Percentiles rank a stretch among this genome's conserved stretches.
These are phyloP conservation scores for Apiotrichum sp. DNA, from an alignment of 1,284 basidiomycete species.

Conservation along the genomic window DNA sequence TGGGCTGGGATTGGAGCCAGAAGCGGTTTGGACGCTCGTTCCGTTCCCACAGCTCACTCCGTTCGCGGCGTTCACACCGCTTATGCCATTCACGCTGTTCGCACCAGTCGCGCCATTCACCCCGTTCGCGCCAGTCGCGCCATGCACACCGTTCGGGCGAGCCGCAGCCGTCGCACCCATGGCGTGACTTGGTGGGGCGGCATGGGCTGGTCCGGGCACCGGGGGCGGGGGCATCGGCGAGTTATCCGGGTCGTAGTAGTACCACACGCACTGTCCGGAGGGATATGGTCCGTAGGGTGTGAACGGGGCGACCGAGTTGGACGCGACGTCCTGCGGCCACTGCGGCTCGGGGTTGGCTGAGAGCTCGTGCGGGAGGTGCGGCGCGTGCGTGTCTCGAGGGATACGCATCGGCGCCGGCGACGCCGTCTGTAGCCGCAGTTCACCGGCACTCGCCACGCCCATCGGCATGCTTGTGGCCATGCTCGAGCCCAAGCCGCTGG, in stretches of 20 bases:
- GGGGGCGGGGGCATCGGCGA: slow-evolving; percentile 1
- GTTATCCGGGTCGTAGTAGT: slow-evolving; percentile 4
- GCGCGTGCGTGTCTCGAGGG: background rate
- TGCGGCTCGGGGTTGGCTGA: background rate
- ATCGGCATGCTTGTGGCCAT: no score
- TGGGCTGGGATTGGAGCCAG: background rate
- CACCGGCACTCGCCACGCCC: no score
- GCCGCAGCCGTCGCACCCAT: background rate
- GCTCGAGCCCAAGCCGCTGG: no score
- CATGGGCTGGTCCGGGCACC: background rate
- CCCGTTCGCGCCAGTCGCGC: no score
- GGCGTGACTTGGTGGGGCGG: background rate
- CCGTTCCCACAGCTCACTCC: no score
- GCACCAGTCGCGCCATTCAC: no score
- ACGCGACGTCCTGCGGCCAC: background rate
- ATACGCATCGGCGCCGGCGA: background rate
- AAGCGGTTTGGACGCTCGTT: no score
- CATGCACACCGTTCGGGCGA: no score
- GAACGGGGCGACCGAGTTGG: background rate
- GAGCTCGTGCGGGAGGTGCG: background rate
- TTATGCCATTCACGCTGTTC: no score
- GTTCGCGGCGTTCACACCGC: background rate
- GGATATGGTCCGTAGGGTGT: background rate
- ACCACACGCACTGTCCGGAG: background rate
- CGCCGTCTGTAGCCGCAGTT: no score